Evolutionary conservation across 2,329 filamentous ascomycete species (phyloP).

Genomic region (Trichoderma brevicompactum): DNA sequence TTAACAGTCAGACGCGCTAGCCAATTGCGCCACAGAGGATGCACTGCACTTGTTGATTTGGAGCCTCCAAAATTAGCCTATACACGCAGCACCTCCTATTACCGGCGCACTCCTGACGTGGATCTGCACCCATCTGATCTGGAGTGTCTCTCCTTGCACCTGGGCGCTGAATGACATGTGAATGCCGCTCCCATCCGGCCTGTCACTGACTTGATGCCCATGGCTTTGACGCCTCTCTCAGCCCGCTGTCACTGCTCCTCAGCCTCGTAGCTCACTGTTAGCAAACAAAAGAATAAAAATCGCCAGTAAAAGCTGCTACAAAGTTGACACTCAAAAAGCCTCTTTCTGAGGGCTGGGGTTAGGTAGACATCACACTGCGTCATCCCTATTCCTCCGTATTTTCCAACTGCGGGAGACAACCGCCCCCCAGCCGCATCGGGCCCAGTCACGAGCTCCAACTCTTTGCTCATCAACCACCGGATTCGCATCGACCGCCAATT

Average conservation of each 20-base stretch:
- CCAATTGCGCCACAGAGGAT: conserved; percentile 54
- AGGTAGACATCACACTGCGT: conserved; percentile 24
- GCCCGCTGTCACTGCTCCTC: background rate
- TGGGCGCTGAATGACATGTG: conserved; percentile 9
- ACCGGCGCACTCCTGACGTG: background rate
- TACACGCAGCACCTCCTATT: background rate
- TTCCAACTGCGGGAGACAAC: conserved; percentile 2
- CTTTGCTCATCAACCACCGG: background rate
- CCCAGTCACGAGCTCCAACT: conserved; percentile 21
- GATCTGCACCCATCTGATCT: background rate
- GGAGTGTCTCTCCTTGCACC: background rate
- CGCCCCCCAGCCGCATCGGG: conserved; percentile 1
- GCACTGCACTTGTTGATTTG: background rate
- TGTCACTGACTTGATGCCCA: background rate
- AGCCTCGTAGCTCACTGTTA: background rate
- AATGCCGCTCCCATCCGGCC: background rate
- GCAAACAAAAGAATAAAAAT: no score
- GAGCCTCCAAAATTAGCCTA: background rate
- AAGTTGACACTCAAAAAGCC: no score
- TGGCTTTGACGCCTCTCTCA: no score
- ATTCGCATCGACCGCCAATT: conserved; percentile 1
- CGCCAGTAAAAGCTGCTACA: no score
- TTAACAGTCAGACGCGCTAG: conserved; percentile 66
- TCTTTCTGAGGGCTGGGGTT: no score
- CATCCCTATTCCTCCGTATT: conserved; percentile 5